A percentile compares a stretch with the other conserved stretches of the same genome.
Evolutionary conservation across 2,329 filamentous ascomycete species (phyloP).

Genomic region (Alternaria dauci): DNA sequence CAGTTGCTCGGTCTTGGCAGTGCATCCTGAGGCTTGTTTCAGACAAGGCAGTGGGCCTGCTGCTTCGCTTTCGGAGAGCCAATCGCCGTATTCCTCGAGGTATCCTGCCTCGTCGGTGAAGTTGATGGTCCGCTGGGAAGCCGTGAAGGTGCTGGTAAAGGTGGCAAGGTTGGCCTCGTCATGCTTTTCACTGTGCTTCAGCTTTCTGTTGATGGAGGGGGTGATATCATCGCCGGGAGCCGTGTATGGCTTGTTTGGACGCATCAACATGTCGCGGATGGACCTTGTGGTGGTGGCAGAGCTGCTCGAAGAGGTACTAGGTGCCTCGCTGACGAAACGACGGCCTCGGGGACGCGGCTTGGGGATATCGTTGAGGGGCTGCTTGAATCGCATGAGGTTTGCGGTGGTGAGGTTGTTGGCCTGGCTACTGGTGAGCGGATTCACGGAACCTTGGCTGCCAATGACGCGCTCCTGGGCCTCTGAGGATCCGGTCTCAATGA

Average conservation of each 20-base stretch:
- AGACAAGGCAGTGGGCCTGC: slow-evolving; percentile 33
- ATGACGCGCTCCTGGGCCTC: neutral
- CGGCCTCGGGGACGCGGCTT: slow-evolving; percentile 22
- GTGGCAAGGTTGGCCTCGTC: slow-evolving; percentile 21
- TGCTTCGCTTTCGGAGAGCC: slow-evolving; percentile 16
- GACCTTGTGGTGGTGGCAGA: slow-evolving; percentile 29
- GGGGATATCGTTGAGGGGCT: slow-evolving; percentile 25
- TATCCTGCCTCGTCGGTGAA: slow-evolving; percentile 38
- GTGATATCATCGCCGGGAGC: slow-evolving; percentile 27
- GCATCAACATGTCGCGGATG: slow-evolving; percentile 34
- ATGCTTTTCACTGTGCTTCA: slow-evolving; percentile 21
- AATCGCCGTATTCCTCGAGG: slow-evolving; percentile 20
- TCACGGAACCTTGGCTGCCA: slow-evolving; percentile 12
- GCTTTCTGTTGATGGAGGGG: slow-evolving; percentile 21
- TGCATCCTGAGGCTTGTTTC: slow-evolving; percentile 39
- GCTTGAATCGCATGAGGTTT: slow-evolving; percentile 28
- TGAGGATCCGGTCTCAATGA: neutral
- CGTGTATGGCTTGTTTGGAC: slow-evolving; percentile 30
- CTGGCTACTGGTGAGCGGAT: slow-evolving; percentile 6
- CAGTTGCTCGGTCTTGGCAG: slow-evolving; percentile 32
- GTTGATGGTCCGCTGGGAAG: slow-evolving; percentile 31
- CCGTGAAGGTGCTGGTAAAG: slow-evolving; percentile 29
- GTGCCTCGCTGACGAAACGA: slow-evolving; percentile 10
- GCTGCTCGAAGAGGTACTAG: slow-evolving; percentile 19
- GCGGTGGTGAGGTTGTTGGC: slow-evolving; percentile 19